These are phyloP conservation scores for Scytalidium lignicola DNA, from an alignment of 2,329 filamentous ascomycete genomes.

Conservation along the genomic window DNA sequence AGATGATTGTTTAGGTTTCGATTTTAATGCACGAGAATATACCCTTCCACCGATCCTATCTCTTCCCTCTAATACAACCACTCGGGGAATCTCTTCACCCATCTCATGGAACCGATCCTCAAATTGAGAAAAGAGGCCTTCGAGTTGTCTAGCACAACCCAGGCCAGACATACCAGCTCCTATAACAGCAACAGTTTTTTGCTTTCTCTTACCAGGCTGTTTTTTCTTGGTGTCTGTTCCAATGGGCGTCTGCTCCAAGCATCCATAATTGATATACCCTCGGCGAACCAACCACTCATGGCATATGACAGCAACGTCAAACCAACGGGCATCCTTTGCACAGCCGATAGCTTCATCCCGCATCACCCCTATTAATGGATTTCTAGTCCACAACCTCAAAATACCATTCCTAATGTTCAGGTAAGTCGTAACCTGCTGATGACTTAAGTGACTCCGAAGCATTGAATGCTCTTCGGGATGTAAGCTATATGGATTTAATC, in stretches of 20 bases:
- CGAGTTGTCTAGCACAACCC: slow-evolving; percentile 85
- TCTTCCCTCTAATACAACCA: slow-evolving; percentile 82
- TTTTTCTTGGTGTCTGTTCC: slow-evolving; percentile 26
- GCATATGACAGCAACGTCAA: slow-evolving; percentile 79
- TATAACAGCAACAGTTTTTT: slow-evolving; percentile 77
- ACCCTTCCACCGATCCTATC: slow-evolving; percentile 85
- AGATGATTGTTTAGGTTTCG: slow-evolving; percentile 52
- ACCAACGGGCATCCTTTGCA: slow-evolving; percentile 81
- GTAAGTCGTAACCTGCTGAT: slow-evolving; percentile 88
- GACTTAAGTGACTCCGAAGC: slow-evolving; percentile 75
- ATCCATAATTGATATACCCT: slow-evolving; percentile 96
- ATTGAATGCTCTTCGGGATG: slow-evolving; percentile 80
- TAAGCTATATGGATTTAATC: slow-evolving; percentile 83
- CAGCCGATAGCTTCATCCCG: slow-evolving; percentile 86
- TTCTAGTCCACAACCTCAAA: slow-evolving; percentile 80
- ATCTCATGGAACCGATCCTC: slow-evolving; percentile 58
- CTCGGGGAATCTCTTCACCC: slow-evolving; percentile 64
- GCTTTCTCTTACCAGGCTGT: slow-evolving; percentile 38
- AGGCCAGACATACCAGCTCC: slow-evolving; percentile 93
- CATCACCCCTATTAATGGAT: slow-evolving; percentile 76
- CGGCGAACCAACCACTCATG: slow-evolving; percentile 88
- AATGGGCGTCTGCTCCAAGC: slow-evolving; percentile 59
- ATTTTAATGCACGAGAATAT: slow-evolving; percentile 69
- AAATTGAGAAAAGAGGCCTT: slow-evolving; percentile 80
- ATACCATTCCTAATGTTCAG: slow-evolving; percentile 95